Base-by-base conservation (phyloP, 805 yeast species). In the Ogataea parapolymorpha region DNA sequence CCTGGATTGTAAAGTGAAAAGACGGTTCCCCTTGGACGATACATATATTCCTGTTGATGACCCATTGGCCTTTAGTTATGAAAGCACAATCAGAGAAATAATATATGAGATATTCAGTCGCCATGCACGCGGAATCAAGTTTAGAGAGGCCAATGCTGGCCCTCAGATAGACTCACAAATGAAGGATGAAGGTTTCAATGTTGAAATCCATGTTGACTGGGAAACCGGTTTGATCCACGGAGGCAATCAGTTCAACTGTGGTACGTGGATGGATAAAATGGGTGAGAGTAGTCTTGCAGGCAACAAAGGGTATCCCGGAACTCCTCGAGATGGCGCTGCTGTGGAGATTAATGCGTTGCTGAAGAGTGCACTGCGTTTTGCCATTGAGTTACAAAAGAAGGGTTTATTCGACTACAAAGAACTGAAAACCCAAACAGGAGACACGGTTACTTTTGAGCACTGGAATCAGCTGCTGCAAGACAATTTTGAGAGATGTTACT, bases 181-280 rank as follows among this genome's bases (percentile, higher is more conserved):
- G 98, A 80, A 68, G 38, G 89, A 82, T 58, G 87, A 85, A 55
- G 99, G 99, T 0, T 91, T 91, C 69, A 84, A 91, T 59, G 90
- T 91, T 32, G 75, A 77, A 48, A 75, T 90, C 2, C 55, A 65
- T 43, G 88, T 90, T 32, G 97, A 91, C 60, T 91, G 97, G 97
- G 55, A 68, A 0, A 89, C 85, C 10, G 99, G 99, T 1, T 66
- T 93, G 23, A 68, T 90, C 4, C 84, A 79, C 61, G 99, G 98
- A 33, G 98, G 99, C 2, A 85, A 86, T 35, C 95, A 85, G 62
- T 78, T 66, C 61, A 91, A 91, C 59, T 91, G 99, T 68, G 99
- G 99, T 16, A 93, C 99, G 0, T 91, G 99, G 99, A 91, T 90
- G 96, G 99, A 91, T 65, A 91, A 91, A 66, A 91, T 91, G 98